Conservation (phyloP, 345 rosid species). For the Dimocarpus longan region DNA sequence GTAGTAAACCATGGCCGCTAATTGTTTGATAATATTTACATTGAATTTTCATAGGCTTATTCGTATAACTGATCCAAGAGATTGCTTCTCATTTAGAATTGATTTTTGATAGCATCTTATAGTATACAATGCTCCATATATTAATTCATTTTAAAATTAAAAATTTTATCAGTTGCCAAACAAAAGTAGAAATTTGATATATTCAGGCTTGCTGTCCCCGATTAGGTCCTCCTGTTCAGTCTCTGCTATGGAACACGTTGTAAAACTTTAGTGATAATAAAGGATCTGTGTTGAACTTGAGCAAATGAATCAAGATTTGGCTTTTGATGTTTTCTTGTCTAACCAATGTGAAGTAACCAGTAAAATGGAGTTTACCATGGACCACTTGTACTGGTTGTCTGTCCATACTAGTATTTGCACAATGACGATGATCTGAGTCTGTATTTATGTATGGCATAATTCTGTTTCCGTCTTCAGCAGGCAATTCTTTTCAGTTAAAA, state of each 20-base stretch:
- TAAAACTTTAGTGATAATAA: not conserved
- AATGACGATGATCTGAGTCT: constrained; percentile 1
- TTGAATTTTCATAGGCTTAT: not conserved
- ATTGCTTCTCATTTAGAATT: not conserved
- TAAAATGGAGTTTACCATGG: not conserved
- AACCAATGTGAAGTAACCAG: not conserved
- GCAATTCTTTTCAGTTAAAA: not conserved
- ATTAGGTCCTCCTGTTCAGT: not conserved
- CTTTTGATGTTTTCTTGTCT: not conserved
- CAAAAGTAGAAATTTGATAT: not conserved
- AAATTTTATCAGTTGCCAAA: not conserved
- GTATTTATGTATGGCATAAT: not conserved
- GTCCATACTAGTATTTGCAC: not conserved
- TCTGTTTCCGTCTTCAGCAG: not conserved
- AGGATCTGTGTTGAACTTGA: not conserved
- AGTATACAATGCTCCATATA: not conserved
- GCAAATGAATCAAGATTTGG: not conserved
- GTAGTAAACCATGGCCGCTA: not conserved
- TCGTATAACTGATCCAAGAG: not conserved
- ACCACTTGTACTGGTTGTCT: not conserved
- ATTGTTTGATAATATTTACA: not conserved
- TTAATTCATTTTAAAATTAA: not conserved
- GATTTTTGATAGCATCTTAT: not conserved
- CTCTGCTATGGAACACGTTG: not conserved
- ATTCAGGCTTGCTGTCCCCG: not conserved